These are phyloP conservation scores for Mycena citricolor DNA, from an alignment of 1,284 basidiomycete species.

Conservation along the genomic window DNA sequence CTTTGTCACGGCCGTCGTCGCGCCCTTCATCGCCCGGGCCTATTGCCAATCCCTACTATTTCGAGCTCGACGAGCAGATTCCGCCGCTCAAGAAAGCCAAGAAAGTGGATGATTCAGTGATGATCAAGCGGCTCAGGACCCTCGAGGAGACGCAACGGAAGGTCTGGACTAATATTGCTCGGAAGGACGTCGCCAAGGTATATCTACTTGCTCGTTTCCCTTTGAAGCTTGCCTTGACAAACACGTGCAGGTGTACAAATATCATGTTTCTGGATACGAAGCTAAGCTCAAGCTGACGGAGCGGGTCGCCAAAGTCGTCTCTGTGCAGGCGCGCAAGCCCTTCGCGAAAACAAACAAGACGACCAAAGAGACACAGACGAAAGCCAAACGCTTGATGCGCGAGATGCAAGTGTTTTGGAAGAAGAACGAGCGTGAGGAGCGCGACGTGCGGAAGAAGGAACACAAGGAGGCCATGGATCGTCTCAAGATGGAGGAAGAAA, in stretches of 20 bases:
- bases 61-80: conserved; percentile 66
- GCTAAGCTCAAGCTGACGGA: conserved; percentile 68
- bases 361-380: conserved; percentile 86
- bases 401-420: conserved; percentile 98
- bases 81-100: conserved; percentile 72
- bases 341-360: conserved; percentile 80
- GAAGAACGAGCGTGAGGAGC: conserved; percentile 96
- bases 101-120: conserved; percentile 68
- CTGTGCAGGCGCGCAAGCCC: conserved; percentile 80
- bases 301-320: conserved; percentile 75
- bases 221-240: conserved; percentile 21
- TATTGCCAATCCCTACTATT: conserved; percentile 59
- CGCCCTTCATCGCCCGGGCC: conserved; percentile 63
- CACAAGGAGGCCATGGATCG: conserved; percentile 92
- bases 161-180: conserved; percentile 84
- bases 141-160: conserved; percentile 84
- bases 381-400: conserved; percentile 86
- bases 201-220: conserved; percentile 6
- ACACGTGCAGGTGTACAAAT: conserved; percentile 72
- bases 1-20: conserved; percentile 58
- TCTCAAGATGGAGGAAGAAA: conserved; percentile 94
- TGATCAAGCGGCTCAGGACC: conserved; percentile 70
- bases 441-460: conserved; percentile 90
- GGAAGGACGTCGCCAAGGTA: conserved; percentile 81
- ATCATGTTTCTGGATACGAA: conserved; percentile 64